These are phyloP conservation scores for Penicillium arizonense DNA, from an alignment of 495 filamentous ascomycete genomes.

Conservation along the genomic window DNA sequence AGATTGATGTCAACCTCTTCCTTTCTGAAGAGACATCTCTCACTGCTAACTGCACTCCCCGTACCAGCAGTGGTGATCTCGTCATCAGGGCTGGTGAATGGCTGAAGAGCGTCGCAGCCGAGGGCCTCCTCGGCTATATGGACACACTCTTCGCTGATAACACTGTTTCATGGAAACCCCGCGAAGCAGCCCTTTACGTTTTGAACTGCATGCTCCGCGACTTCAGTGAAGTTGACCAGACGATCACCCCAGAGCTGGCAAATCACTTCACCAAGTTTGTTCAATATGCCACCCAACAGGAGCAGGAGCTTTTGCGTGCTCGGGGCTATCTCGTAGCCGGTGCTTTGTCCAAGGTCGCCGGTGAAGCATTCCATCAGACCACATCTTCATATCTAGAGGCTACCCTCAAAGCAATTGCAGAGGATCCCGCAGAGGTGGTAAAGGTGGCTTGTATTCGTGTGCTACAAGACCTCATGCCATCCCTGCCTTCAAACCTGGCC, in stretches of 20 bases:
- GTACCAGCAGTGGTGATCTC: slow-evolving; percentile 87
- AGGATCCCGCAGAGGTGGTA: slow-evolving; percentile 79
- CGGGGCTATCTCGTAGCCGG: slow-evolving; percentile 85
- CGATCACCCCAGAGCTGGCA: slow-evolving; percentile 63
- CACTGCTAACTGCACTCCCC: slow-evolving; percentile 93
- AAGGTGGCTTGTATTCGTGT: slow-evolving; percentile 89
- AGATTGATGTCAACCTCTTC: slow-evolving; percentile 93
- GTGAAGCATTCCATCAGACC: slow-evolving; percentile 51
- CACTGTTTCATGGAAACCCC: slow-evolving; percentile 55
- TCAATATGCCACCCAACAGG: slow-evolving; percentile 69
- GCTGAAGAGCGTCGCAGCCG: slow-evolving; percentile 65
- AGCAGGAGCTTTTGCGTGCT: slow-evolving; percentile 69
- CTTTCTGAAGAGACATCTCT: slow-evolving; percentile 92
- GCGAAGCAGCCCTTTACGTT: slow-evolving; percentile 81
- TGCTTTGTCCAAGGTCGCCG: slow-evolving; percentile 59
- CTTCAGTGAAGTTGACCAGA: slow-evolving; percentile 69
- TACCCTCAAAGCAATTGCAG: slow-evolving; percentile 69
- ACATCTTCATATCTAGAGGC: slow-evolving; percentile 66
- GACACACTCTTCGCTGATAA: slow-evolving; percentile 61
- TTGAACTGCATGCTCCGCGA: slow-evolving; percentile 79
- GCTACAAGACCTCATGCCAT: slow-evolving; percentile 75
- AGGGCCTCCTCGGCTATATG: slow-evolving; percentile 71
- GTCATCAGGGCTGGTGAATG: slow-evolving; percentile 93
- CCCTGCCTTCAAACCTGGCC: slow-evolving; percentile 50
- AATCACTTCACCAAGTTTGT: slow-evolving; percentile 74